Evolutionary conservation across 225 moss, liverwort and hornwort species (phyloP).

Genomic region (Bryoerythrophyllum caledonicum): DNA sequence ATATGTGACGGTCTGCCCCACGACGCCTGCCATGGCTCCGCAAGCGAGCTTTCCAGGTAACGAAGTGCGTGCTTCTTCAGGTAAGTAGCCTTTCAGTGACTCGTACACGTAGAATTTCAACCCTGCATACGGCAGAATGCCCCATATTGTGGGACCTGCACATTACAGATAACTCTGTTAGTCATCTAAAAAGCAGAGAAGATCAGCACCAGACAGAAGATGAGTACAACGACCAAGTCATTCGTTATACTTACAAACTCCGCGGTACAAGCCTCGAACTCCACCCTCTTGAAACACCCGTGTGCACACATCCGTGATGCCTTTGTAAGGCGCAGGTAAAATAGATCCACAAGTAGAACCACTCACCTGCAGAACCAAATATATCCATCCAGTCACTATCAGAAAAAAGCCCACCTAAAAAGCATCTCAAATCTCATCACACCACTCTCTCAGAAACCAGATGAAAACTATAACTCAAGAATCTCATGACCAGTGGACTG

Average conservation of each 20-base stretch:
- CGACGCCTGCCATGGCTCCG: slow-evolving; percentile 55
- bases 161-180: background rate
- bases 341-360: slow-evolving; percentile 36
- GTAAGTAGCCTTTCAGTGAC: slow-evolving; percentile 62
- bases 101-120: slow-evolving; percentile 90
- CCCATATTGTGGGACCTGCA: slow-evolving; percentile 90
- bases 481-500: no score
- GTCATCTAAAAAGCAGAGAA: no score
- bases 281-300: slow-evolving; percentile 85
- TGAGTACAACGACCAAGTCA: background rate
- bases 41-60: slow-evolving; percentile 72
- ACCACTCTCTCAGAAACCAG: background rate
- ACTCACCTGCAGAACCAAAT: slow-evolving; percentile 33
- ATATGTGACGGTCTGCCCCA: slow-evolving; percentile 60
- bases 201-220: background rate
- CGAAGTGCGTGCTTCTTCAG: slow-evolving; percentile 64
- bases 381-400: background rate
- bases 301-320: slow-evolving; percentile 76
- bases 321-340: slow-evolving; percentile 65
- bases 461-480: background rate
- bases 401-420: background rate
- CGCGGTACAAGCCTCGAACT: slow-evolving; percentile 80
- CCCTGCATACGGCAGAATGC: slow-evolving; percentile 89
- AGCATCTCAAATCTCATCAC: background rate
- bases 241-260: slow-evolving; percentile 75